Conservation (phyloP, 2,329 filamentous ascomycete species). For the Diaporthe sp. region DNA sequence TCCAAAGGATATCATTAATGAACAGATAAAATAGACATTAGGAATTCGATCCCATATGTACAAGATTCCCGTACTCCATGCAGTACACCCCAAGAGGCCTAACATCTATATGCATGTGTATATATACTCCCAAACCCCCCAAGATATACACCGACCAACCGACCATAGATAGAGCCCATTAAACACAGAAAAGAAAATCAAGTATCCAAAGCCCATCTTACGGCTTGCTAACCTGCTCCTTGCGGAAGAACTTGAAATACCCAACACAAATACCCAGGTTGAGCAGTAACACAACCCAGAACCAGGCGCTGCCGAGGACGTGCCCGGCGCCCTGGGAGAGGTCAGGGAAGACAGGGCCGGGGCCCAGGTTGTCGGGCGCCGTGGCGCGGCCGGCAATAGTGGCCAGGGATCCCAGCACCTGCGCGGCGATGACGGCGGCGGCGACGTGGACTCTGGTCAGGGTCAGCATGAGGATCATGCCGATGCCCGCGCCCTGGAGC, state of each 20-base stretch:
- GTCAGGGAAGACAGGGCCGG: conserved; percentile 72
- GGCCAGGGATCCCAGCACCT: conserved; percentile 71
- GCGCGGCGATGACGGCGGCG: conserved; percentile 69
- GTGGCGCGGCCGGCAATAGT: conserved; percentile 72
- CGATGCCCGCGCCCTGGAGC: conserved; percentile 72
- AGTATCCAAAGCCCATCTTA: conserved; percentile 27
- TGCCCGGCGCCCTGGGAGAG: conserved; percentile 59
- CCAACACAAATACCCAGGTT: conserved; percentile 69
- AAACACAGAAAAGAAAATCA: not conserved
- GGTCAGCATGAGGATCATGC: conserved; percentile 74
- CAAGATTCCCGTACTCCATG: conserved; percentile 14
- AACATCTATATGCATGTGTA: conserved; percentile 7
- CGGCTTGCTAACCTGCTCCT: conserved; percentile 40
- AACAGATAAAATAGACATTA: conserved; percentile 29
- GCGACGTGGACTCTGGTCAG: conserved; percentile 72
- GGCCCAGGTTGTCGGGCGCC: conserved; percentile 70
- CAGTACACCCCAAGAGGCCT: not conserved
- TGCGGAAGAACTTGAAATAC: conserved; percentile 64
- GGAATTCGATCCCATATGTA: conserved; percentile 4
- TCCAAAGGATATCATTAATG: conserved; percentile 3
- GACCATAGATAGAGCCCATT: not conserved
- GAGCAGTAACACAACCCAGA: conserved; percentile 69
- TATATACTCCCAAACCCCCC: not conserved
- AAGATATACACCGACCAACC: not conserved
- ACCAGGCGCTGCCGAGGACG: conserved; percentile 63